Evolutionary conservation across 2,329 filamentous ascomycete species (phyloP), one percentile per base, ranked within the genome.

Genomic region (Thermochaetoides dissita): DNA sequence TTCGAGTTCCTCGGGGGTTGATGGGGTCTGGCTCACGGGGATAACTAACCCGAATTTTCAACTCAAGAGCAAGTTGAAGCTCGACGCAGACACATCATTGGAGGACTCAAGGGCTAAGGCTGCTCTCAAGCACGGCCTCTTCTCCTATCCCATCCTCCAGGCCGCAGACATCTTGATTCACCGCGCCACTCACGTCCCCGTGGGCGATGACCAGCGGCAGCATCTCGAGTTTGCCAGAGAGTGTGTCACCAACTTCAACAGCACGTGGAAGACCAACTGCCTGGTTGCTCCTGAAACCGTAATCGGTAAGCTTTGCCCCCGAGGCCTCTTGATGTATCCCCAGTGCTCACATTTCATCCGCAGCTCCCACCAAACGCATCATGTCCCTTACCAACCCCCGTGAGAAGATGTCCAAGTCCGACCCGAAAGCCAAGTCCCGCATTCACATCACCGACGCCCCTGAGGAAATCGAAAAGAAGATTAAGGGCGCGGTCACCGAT

Each of bases 341-440:
- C 32, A 24, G 31, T n/a, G 10, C 24, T 17, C 30, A 34, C 32
- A n/a, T 34, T 11, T 29, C 28, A 29, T 40, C 30, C 34, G 8
- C 10, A 85, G 81, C 81, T n/a, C 79, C 84, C 5, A 76, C 83
- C 2, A 84, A 82, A 53, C 78, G 89, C 47, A 73, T 98, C 47
- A 96, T 95, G 88, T 94, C 87, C 11, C 74, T 98, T 17, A 77
- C 74, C 40, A 67, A 84, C 8, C 89, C 91, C 0, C 64, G 60
- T 0, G 68, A 74, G 40, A 98, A 98, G 59, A 98, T 98, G 91
- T 94, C 87, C 43, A 98, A 98, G 62, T 94, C 87, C 1, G 72
- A 86, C 53, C 57, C 69, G 0, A 75, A 83, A 51, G 68, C 73
- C 3, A 74, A 72, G 39, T 93, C 86, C 7, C 74, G 86, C 11